Evolutionary conservation across 768 basidiomycete species (phyloP), one percentile per base, ranked within the genome.

Genomic region (Boletus rubroflammeus): DNA sequence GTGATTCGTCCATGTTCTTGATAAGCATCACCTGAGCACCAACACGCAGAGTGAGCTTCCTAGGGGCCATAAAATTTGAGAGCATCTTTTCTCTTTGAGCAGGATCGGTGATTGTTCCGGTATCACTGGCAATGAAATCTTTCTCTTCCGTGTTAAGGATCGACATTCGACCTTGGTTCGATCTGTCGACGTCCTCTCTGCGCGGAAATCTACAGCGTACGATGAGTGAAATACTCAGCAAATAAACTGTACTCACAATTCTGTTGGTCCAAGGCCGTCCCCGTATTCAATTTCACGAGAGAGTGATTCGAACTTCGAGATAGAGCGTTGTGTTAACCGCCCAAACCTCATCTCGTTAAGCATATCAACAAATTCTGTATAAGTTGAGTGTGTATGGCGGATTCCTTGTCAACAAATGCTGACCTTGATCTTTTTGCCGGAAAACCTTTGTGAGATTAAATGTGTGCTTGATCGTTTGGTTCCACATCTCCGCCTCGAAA

Each of bases 261-360:
- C 97, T 2, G 97, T 98, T 2, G 96, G 84, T 32, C 81, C 88
- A 15, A 97, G 76, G 0, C 87, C 91, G 62, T 97, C 93, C 9
- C 81, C 78, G 61, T 92, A 94, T 3, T 74, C 54, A 19, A 95
- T 83, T n/a, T 77, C 69, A 32, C 94, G 77, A 2, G 82, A 78
- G n/a, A 98, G 75, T 0, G 72, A 73, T 59, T 70, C 81, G 76
- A 98, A 98, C 51, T 78, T 84, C 31, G 64, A 52, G 55, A 93
- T 85, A 0, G 93, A 94, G 21, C 75, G 72, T 3, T 64, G 56
- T 1, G 84, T 79, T 31, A 98, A 72, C 17, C 61, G 73, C 3
- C 97, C 97, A 62, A 93, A 96, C 15, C 97, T 84, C 97, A 98
- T 98, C 69, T 98, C 94, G 67, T 98, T 99, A 47, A 98, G 76